Evolutionary conservation across 2,329 filamentous ascomycete species (phyloP).

Genomic region (Simplicillium sp.): DNA sequence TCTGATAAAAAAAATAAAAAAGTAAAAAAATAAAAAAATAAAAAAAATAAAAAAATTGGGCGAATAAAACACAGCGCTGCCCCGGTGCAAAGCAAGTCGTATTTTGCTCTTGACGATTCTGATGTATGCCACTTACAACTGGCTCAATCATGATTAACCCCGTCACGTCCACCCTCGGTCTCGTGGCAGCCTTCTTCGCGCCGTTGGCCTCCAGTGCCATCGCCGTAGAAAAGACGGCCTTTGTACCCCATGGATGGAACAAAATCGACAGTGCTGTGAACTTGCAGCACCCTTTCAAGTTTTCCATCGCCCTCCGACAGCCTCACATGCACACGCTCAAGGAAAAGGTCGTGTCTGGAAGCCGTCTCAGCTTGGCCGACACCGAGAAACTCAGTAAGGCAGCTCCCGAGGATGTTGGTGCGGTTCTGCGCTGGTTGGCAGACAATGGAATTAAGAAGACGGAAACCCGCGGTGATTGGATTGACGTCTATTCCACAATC

Average conservation of each 20-base stretch:
- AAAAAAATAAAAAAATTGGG: no score
- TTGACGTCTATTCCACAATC: conserved; percentile 32
- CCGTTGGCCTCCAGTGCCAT: conserved; percentile 3
- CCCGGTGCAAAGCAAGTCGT: no score
- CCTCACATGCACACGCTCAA: conserved; percentile 6
- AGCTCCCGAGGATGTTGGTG: conserved; percentile 18
- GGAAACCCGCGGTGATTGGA: conserved; percentile 26
- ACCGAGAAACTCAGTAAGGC: conserved; percentile 25
- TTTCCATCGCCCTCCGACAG: conserved; percentile 9
- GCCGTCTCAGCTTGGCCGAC: conserved; percentile 25
- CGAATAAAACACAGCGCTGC: no score
- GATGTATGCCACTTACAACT: no score
- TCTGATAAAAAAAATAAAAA: no score
- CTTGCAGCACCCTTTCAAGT: conserved; percentile 11
- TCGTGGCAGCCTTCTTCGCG: conserved; percentile 2
- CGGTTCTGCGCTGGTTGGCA: conserved; percentile 31
- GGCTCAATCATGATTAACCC: no score
- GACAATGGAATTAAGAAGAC: conserved; percentile 23
- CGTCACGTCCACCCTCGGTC: not conserved
- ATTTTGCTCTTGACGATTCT: no score
- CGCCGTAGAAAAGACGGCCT: conserved; percentile 4
- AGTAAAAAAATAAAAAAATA: no score
- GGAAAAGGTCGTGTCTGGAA: conserved; percentile 12
- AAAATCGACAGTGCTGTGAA: conserved; percentile 12
- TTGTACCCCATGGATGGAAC: conserved; percentile 4